A percentile compares a stretch with the other conserved stretches of the same genome.
These are phyloP conservation scores for Saccharomycopsis sp. DNA, from an alignment of 805 yeast species.

Conservation along the genomic window DNA sequence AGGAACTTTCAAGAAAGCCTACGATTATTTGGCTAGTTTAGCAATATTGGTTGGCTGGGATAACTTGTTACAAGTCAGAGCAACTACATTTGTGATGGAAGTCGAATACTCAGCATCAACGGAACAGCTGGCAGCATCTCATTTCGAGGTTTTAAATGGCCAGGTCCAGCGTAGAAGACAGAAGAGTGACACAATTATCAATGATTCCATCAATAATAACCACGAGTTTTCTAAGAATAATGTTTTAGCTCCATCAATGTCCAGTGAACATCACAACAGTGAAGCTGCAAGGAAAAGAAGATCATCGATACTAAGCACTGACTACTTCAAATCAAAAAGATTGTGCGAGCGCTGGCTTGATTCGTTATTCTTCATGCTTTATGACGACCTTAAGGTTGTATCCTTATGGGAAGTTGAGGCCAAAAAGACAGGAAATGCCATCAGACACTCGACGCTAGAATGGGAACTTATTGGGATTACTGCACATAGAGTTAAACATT, in stretches of 20 bases:
- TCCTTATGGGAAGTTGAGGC: constrained; percentile 26
- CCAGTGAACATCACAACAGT: constrained; percentile 22
- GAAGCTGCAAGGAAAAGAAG: not conserved
- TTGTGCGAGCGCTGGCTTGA: constrained; percentile 78
- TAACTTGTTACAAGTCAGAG: constrained; percentile 54
- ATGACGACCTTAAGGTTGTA: constrained; percentile 31
- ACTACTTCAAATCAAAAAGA: constrained; percentile 37
- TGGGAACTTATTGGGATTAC: constrained; percentile 69
- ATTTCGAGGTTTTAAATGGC: constrained; percentile 20
- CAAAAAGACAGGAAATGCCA: constrained; percentile 23
- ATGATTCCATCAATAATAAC: constrained; percentile 6
- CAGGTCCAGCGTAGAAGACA: constrained; percentile 5
- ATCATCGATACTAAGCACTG: constrained; percentile 6
- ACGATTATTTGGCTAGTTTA: constrained; percentile 63
- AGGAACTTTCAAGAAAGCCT: constrained; percentile 53
- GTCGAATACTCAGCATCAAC: constrained; percentile 46
- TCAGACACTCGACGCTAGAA: constrained; percentile 56
- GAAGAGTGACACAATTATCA: constrained; percentile 1
- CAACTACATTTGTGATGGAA: constrained; percentile 75
- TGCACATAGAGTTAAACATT: constrained; percentile 41
- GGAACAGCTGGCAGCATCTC: constrained; percentile 19
- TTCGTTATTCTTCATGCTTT: constrained; percentile 29
- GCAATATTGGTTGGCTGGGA: constrained; percentile 80
- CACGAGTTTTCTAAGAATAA: not conserved
- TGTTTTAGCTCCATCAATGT: not conserved